Conservation (phyloP, 148 eudicot genomes). For the Tetragonia tetragonoides region DNA sequence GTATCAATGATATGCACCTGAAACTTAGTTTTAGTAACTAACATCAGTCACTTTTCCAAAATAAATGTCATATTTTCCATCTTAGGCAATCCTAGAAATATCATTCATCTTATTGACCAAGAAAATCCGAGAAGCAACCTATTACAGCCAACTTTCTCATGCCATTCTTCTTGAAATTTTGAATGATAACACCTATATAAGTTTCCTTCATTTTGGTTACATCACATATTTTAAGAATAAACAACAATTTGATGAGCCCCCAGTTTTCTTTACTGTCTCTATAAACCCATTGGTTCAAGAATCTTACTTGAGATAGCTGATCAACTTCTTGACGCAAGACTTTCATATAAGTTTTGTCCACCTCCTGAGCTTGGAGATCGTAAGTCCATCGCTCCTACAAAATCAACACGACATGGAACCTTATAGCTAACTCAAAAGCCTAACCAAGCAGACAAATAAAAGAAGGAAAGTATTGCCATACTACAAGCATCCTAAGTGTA, state of each 20-base stretch:
- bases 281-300: background rate
- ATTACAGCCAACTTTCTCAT: too few relatives aligned
- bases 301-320: conserved; percentile 39
- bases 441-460: background rate
- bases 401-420: conserved; percentile 18
- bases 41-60: background rate
- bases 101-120: background rate
- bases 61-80: background rate
- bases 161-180: background rate
- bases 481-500: background rate
- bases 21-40: background rate
- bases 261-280: background rate
- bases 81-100: background rate
- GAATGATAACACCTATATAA: too few relatives aligned
- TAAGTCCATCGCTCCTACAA: conserved; percentile 52
- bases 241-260: too few relatives aligned
- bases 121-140: background rate
- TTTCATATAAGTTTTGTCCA: conserved; percentile 40
- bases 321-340: conserved; percentile 43
- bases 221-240: too few relatives aligned
- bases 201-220: too few relatives aligned
- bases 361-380: conserved; percentile 36
- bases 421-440: background rate
- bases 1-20: background rate
- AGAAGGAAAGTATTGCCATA: background rate